Conservation (phyloP, 306 rosid genomes). For the Prunus mongolica region DNA sequence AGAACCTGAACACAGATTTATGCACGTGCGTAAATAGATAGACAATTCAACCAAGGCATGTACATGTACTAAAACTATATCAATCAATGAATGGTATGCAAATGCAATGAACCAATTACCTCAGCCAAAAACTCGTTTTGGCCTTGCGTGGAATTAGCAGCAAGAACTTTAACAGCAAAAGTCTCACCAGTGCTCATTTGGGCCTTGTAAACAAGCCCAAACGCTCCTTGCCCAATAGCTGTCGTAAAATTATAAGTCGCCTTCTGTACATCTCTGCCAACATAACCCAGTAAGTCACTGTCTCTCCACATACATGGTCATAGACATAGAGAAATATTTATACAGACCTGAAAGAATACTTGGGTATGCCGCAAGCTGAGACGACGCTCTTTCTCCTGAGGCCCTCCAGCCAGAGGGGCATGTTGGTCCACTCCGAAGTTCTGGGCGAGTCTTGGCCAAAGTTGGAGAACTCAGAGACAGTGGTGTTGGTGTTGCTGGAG, state of each 20-base stretch:
- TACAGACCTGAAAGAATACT: slow-evolving; percentile 2
- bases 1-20: neutral
- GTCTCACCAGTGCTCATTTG: slow-evolving; percentile 9
- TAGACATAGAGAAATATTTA: neutral
- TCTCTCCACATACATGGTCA: neutral
- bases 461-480: neutral
- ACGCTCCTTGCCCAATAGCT: neutral
- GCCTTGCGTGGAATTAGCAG: slow-evolving; percentile 7
- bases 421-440: slow-evolving; percentile 14
- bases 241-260: slow-evolving; percentile 1
- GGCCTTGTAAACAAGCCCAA: slow-evolving; percentile 15
- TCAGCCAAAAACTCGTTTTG: slow-evolving; percentile 8
- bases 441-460: slow-evolving; percentile 1
- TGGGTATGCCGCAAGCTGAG: slow-evolving; percentile 13
- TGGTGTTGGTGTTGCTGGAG: neutral
- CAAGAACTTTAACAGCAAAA: slow-evolving; percentile 6
- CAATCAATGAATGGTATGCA: neutral
- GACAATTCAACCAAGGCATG: neutral
- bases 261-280: neutral
- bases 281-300: neutral
- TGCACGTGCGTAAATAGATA: neutral
- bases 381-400: slow-evolving; percentile 1
- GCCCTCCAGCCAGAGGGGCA: slow-evolving; percentile 8
- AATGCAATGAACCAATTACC: neutral
- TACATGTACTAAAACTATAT: neutral